Percentiles rank a stretch among this genome's conserved stretches.
Evolutionary conservation across 192 early-diverging fungal genomes (phyloP).

Genomic region (Coemansia furcata): DNA sequence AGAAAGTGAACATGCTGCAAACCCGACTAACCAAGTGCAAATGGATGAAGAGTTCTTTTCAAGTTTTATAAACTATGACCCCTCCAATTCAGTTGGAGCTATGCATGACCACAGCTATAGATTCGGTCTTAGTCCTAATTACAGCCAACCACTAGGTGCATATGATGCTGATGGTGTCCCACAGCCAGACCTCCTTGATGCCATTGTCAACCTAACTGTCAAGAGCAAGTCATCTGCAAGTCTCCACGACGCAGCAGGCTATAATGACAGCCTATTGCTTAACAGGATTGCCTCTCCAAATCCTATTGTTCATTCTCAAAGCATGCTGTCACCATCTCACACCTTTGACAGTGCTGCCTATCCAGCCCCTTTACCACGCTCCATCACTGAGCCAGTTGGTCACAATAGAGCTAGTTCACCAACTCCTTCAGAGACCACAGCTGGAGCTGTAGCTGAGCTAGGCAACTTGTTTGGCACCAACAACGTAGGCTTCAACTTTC

Average conservation of each 20-base stretch:
- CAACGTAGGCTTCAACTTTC: slow-evolving; percentile 14
- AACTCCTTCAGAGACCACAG: neutral
- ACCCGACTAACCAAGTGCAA: neutral
- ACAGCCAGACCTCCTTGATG: slow-evolving; percentile 30
- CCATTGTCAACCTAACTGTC: slow-evolving; percentile 41
- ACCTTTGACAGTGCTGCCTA: neutral
- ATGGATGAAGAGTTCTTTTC: slow-evolving; percentile 35
- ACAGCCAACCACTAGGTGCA: neutral
- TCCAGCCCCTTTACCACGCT: neutral
- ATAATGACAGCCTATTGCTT: neutral
- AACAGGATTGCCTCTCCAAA: neutral
- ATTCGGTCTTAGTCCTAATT: neutral
- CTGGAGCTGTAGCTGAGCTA: neutral
- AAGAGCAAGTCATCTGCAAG: slow-evolving; percentile 5
- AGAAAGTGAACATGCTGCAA: neutral
- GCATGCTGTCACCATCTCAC: neutral
- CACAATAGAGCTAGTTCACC: neutral
- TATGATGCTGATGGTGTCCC: slow-evolving; percentile 6
- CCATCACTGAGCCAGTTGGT: neutral
- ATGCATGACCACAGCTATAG: neutral
- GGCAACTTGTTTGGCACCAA: slow-evolving; percentile 12
- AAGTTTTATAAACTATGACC: slow-evolving; percentile 38
- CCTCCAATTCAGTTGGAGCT: neutral
- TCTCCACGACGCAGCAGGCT: neutral
- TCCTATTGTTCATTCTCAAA: neutral